Percentiles rank a stretch among this genome's conserved stretches.
Evolutionary conservation across 1,284 basidiomycete genomes (phyloP).

Genomic region (Xanthoconium separans): DNA sequence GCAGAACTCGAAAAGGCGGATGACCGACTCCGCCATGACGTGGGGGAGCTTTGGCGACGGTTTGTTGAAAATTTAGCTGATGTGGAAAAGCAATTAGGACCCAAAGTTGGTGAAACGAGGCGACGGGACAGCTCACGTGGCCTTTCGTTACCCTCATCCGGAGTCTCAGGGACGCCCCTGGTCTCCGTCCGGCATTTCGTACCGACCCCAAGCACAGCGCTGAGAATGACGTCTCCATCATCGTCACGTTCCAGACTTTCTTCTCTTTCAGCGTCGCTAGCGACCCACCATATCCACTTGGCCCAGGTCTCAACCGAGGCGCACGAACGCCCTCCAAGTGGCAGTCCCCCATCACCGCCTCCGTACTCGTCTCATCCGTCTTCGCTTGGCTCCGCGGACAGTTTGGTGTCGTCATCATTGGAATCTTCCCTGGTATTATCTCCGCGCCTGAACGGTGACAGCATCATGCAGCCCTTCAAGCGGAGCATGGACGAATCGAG

Average conservation of each 20-base stretch:
- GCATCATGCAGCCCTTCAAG: slow-evolving; percentile 44
- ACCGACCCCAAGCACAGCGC: slow-evolving; percentile 43
- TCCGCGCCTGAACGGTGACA: slow-evolving; percentile 32
- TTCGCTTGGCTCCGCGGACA: slow-evolving; percentile 28
- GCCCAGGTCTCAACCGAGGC: slow-evolving; percentile 12
- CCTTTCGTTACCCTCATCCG: slow-evolving; percentile 15
- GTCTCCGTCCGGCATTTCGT: slow-evolving; percentile 52
- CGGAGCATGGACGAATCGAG: slow-evolving; percentile 60
- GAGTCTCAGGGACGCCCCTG: slow-evolving; percentile 23
- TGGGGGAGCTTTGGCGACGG: slow-evolving; percentile 61
- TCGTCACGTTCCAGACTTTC: slow-evolving; percentile 46
- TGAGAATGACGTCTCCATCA: slow-evolving; percentile 35
- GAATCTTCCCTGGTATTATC: slow-evolving; percentile 34
- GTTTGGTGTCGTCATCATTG: slow-evolving; percentile 32
- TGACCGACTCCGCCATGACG: slow-evolving; percentile 51
- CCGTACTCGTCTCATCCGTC: slow-evolving; percentile 35
- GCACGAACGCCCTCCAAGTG: slow-evolving; percentile 13
- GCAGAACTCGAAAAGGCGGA: slow-evolving; percentile 58
- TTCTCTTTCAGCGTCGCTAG: slow-evolving; percentile 68
- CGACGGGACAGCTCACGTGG: slow-evolving; percentile 25
- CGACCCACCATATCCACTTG: slow-evolving; percentile 49
- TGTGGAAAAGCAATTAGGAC: slow-evolving; percentile 42
- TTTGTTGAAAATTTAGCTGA: slow-evolving; percentile 54
- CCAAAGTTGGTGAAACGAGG: slow-evolving; percentile 17
- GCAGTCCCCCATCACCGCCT: slow-evolving; percentile 30